Evolutionary conservation across 2,329 filamentous ascomycete genomes (phyloP), one percentile per base, ranked within the genome.

Genomic region (Clonostachys sp.): DNA sequence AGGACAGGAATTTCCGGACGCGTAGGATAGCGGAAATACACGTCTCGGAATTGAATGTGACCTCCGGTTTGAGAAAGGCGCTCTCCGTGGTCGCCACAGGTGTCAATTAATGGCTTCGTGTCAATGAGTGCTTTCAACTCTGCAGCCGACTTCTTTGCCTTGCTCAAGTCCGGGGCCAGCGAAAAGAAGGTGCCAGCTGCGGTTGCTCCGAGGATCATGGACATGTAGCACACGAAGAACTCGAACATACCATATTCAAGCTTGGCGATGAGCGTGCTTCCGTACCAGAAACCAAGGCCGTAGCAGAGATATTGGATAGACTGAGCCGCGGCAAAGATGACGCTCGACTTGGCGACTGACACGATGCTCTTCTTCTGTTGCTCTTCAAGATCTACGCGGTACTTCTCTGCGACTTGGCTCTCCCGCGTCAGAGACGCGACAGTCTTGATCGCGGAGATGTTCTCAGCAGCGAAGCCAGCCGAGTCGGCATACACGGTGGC

Each of bases 1-100:
- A 46, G 36, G 1, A 46, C 35, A 17, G 16, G 44, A 58, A 20
- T 56, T 5, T 61, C 42, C 4, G 89, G 88, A 1, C 94, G 83
- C 1, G 90, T 95, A 0, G 92, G 91, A 60, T 97, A 99, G 40
- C 90, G 82, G 78, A 97, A 97, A 63, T 96, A 90, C 3, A 97
- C 91, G 54, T 95, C 84, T 17, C 87, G 83, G 72, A 99, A 95
- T 63, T 97, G 91, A 52, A 99, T 81, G 12, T 77, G 46, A 2
- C 49, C 7, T 46, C 47, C 3, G 50, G 34, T 16, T 34, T 46
- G 17, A 41, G 44, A 13, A 6, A 45, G 33, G 34, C 12, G 5
- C n/a, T 20, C n/a, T 10, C 44, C 44, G 7, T 35, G 13, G 10
- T 18, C 3, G 14, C 18, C n/a, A 34, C 40, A 38, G n/a, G 45